These are phyloP conservation scores for Paramecium caudatum DNA, from an alignment of 73 alveolate genomes.

Conservation along the genomic window DNA sequence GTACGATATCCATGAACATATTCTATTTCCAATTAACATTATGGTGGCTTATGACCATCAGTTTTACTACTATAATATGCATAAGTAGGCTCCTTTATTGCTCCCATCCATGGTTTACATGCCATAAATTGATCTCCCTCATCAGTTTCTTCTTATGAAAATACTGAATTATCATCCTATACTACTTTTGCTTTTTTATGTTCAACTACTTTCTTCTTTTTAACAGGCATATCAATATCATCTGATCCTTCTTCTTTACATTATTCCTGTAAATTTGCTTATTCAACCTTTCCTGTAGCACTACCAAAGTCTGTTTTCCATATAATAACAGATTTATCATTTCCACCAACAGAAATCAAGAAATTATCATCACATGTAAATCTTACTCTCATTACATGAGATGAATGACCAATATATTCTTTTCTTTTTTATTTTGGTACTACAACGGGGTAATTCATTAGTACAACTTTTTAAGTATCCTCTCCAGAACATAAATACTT, in stretches of 20 bases:
- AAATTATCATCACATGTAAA: conserved; percentile 92
- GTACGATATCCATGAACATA: conserved; percentile 98
- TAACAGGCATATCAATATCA: conserved; percentile 73
- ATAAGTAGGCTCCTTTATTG: conserved; percentile 82
- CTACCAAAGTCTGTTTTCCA: conserved; percentile 98
- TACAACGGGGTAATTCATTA: conserved; percentile 97
- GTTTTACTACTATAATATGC: conserved; percentile 66
- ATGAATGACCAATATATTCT: conserved; percentile 96
- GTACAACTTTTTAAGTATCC: conserved; percentile 91
- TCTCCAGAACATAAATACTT: conserved; percentile 96
- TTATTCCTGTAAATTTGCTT: conserved; percentile 49
- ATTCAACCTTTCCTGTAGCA: conserved; percentile 66
- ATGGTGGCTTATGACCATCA: conserved; percentile 63
- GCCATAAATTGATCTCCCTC: conserved; percentile 93
- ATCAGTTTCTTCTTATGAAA: conserved; percentile 91
- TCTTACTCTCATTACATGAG: conserved; percentile 97
- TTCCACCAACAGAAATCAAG: conserved; percentile 96
- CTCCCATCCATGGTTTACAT: conserved; percentile 88
- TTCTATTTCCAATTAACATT: conserved; percentile 73
- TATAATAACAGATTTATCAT: conserved; percentile 96
- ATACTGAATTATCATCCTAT: conserved; percentile 83
- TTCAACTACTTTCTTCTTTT: conserved; percentile 71
- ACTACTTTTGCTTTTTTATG: conserved; percentile 69
- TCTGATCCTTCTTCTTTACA: conserved; percentile 78
- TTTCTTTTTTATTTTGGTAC: conserved; percentile 92